Conservation (phyloP, 768 basidiomycete species). For the Candolleomyces efflorescens region DNA sequence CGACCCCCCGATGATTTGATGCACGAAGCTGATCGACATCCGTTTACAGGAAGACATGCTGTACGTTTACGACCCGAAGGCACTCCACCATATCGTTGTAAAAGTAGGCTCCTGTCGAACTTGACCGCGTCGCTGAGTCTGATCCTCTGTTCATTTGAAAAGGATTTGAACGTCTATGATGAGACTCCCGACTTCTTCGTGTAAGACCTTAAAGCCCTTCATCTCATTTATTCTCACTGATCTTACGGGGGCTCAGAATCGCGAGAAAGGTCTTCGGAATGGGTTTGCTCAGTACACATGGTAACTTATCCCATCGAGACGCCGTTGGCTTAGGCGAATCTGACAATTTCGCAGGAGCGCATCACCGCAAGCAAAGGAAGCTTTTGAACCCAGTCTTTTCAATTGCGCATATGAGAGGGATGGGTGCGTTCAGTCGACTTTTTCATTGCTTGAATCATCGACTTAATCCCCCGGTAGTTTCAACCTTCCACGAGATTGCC, state of each 20-base stretch:
- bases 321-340: too few species aligned
- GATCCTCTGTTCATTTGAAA: neutral
- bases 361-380: slow-evolving; percentile 37
- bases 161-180: slow-evolving; percentile 27
- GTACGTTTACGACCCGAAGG: slow-evolving; percentile 41
- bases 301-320: neutral
- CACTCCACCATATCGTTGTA: slow-evolving; percentile 40
- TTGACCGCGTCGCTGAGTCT: neutral
- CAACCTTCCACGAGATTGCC: slow-evolving; percentile 29
- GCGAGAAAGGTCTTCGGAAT: slow-evolving; percentile 2
- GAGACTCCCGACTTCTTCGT: slow-evolving; percentile 8
- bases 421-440: slow-evolving; percentile 21
- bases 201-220: slow-evolving; percentile 4
- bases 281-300: slow-evolving; percentile 6
- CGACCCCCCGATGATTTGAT: neutral
- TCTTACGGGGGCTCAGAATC: slow-evolving; percentile 1
- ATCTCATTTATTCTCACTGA: slow-evolving; percentile 5
- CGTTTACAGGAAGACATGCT: slow-evolving; percentile 16
- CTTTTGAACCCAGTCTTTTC: slow-evolving; percentile 36
- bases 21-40: neutral
- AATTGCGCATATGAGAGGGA: slow-evolving; percentile 28
- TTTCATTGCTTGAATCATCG: neutral
- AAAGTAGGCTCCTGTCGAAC: slow-evolving; percentile 21
- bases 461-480: slow-evolving; percentile 17
- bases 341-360: slow-evolving; percentile 25